These are phyloP conservation scores for Gamarada debralockiae DNA, from an alignment of 495 filamentous ascomycete species.

Conservation along the genomic window DNA sequence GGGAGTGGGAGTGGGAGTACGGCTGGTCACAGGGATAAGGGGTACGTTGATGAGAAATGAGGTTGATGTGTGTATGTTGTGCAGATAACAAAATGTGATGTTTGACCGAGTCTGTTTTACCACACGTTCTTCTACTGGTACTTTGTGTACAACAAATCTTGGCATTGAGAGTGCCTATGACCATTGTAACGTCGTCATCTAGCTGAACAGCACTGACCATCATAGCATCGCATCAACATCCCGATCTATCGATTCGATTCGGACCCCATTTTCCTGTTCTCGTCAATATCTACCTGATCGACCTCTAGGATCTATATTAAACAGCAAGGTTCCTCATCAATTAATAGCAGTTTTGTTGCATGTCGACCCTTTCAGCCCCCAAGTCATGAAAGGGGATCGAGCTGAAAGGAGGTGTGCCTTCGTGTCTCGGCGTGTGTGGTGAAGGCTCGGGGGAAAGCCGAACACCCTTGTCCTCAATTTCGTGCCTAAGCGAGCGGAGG, in stretches of 20 bases:
- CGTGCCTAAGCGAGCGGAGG: too few relatives aligned
- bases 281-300: not conserved
- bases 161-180: too few relatives aligned
- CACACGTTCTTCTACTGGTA: not conserved
- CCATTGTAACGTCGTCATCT: too few relatives aligned
- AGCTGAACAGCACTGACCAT: too few relatives aligned
- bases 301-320: conserved; percentile 9
- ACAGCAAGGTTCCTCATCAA: not conserved
- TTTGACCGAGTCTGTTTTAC: not conserved
- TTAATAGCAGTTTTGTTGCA: conserved; percentile 14
- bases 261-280: not conserved
- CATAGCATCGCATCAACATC: not conserved
- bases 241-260: not conserved
- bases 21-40: not conserved
- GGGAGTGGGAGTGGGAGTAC: not conserved
- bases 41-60: not conserved
- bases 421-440: too few relatives aligned
- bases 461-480: too few relatives aligned
- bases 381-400: not conserved
- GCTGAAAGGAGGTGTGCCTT: too few relatives aligned
- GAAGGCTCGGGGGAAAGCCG: too few relatives aligned
- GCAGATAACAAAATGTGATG: too few relatives aligned
- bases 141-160: not conserved
- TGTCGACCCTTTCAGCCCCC: too few relatives aligned
- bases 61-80: not conserved